Percentiles rank a stretch among this genome's conserved stretches.
phyloP scores from a whole-genome alignment of 495 filamentous ascomycete species.

The Entonaema liquescens region DNA sequence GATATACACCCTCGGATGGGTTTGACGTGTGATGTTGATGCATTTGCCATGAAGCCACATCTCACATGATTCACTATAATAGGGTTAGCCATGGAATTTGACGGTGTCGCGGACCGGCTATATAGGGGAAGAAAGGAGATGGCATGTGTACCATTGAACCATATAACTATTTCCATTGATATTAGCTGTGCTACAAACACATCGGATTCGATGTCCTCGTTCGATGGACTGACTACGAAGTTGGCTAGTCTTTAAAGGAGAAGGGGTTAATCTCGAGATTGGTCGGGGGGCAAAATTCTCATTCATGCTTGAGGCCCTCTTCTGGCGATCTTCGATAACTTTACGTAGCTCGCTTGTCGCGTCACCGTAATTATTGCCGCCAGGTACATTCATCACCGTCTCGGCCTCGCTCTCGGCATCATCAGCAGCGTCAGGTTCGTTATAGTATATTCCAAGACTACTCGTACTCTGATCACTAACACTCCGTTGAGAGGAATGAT shows the following conservation, averaged over 20 bases:
- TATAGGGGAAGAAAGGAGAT: constrained; percentile 1
- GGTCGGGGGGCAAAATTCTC: constrained; percentile 27
- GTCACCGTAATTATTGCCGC: constrained; percentile 53
- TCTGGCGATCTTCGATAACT: constrained; percentile 71
- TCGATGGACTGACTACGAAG: constrained; percentile 70
- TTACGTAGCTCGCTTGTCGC: constrained; percentile 74
- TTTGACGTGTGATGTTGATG: constrained; percentile 71
- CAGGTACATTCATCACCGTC: constrained; percentile 59
- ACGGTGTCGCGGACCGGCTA: background rate
- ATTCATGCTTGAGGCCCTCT: constrained; percentile 50
- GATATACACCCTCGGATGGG: constrained; percentile 77
- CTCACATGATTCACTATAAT: constrained; percentile 78
- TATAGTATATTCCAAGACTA: constrained; percentile 47
- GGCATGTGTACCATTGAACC: constrained; percentile 77
- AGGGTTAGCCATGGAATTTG: constrained; percentile 24
- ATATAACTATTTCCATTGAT: constrained; percentile 72
- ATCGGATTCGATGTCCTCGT: constrained; percentile 69
- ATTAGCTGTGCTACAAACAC: constrained; percentile 69
- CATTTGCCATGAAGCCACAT: constrained; percentile 87
- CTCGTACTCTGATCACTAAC: constrained; percentile 56
- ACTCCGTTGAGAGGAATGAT: constrained; percentile 62
- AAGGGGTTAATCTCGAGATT: constrained; percentile 62
- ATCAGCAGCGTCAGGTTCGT: constrained; percentile 32
- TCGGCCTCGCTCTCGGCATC: constrained; percentile 64
- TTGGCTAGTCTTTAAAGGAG: constrained; percentile 71